Base-by-base conservation (phyloP, 1,284 basidiomycete species). In the Sanghuangporus weigelae region DNA sequence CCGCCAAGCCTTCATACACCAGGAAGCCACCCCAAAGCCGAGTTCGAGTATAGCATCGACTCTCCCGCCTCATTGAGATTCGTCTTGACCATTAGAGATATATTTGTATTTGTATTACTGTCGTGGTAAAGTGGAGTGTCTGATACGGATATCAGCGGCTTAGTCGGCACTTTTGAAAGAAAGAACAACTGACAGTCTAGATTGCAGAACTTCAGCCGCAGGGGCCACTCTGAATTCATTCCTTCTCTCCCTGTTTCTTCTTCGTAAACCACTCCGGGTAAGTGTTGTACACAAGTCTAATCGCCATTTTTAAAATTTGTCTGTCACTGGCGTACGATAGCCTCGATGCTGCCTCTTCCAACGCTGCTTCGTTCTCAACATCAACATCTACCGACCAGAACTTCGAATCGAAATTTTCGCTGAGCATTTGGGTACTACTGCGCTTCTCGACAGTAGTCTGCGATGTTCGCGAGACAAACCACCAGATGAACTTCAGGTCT, bases 391-490 rank as follows among this genome's bases (percentile, higher is more conserved):
- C 55, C 23, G 54, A 42, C 42, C 60, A 64, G 19, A 68, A 59
- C 56, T 48, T 51, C 26, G 65, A 63, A 19, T 66, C 67, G 40
- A 64, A 68, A 58, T 68, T 66, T 38, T 68, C 67, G 65, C 58
- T 57, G 19, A 36, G 59, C 59, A 64, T 67, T 57, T 67, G 66
- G 5, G 66, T 62, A 51, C 49, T 60, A 26, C 40, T 51, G n/a
- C 58, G 40, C 42, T 57, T 61, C 60, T 62, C 56, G 31, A 48
- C 16, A 42, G 21, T 51, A 42, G 39, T 51, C 16, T 21, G 19
- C 23, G 35, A 23, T n/a, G 35, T 55, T 12, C 62, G 57, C 39
- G 63, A 56, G 16, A 67, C 39, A 51, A 64, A 67, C 66, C 66
- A 67, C 59, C 63, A 67, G 12, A 64, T 64, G 48, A 67, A 62